Base-by-base conservation (phyloP, 2,329 filamentous ascomycete species). In the Colletotrichum karsti region DNA sequence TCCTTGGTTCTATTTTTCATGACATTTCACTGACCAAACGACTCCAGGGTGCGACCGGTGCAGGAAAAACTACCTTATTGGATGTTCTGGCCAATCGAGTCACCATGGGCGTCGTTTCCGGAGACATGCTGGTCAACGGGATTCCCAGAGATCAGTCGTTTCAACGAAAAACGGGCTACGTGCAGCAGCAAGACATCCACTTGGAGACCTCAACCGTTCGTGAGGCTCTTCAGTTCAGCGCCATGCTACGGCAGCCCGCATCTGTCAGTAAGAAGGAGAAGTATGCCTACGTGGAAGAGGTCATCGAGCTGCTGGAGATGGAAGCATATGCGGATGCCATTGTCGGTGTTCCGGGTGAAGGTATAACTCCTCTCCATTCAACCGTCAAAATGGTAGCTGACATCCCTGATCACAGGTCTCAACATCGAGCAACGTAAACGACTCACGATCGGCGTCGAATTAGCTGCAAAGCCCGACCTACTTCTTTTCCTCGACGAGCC, bases 401-500 rank as follows among this genome's bases (percentile, higher is more conserved):
- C 44, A 51, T 20, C 12, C 22, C 10, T 87, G 30, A 15, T 20
- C 9, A 86, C 63, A 79, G 77, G 76, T 0, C 65, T 77, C 1
- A 77, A 88, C 68, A 76, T 80, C 1, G 81, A 83, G 67, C 80
- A 84, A 59, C 72, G 82, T 15, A 84, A 84, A 42, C 87, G 91
- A 69, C 82, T 93, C 8, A 94, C 92, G 0, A 93, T 94, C 64
- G 92, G 91, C 74, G 91, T 94, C 2, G 92, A 94, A 75, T 82
- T 94, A 5, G 91, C 91, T 15, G 92, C 92, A 0, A 92, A 91
- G 74, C 92, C 92, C 1, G 85, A 90, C 46, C 80, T 94, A 3
- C 84, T 93, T 53, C 84, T 94, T 12, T 94, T 94, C 82, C 83
- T 94, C n/a, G 92, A 94, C 72, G 92, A 94, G 74, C 92, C 92